Base-by-base conservation (phyloP, 1,139 yeast genomes). In the Yamadazyma triangularis region DNA sequence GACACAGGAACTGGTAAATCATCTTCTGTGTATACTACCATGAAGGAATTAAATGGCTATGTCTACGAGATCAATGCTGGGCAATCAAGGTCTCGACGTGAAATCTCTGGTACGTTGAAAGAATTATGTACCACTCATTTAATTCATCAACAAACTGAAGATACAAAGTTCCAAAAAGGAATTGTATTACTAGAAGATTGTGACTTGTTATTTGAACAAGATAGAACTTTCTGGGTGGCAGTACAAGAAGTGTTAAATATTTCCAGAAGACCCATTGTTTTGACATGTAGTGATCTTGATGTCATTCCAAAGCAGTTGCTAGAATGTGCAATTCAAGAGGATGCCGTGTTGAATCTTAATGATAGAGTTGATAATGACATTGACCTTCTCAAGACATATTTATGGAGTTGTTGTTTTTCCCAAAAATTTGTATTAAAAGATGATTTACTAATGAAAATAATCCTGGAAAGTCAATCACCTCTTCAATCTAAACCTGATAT, bases 101-200 rank as follows among this genome's bases (percentile, higher is more conserved):
- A 85, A 39, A 71, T 89, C 13, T 60, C 68, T 35, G 72, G 77
- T 16, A 72, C 71, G 23, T 62, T 91, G 27, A 80, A 74, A 32
- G 97, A 93, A 45, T 71, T 87, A 34, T 79, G 93, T 35, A 89
- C 95, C 3, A 83, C 95, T 0, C 91, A 87, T 38, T 61, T 84
- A 30, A 91, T 91, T 1, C 87, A 82, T 47, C 62, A 62, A 26
- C 58, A 54, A 31, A 43, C 43, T 14, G 59, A 51, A 22, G 54
- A 51, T 6, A 52, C 57, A 29, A 57, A 60, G 32, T 73, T 70
- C 30, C 79, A 76, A 38, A 71, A 76, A 33, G 88, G 91, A 4
- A 60, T 88, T 7, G 79, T 91, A 3, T 56, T 91, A 23, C 66
- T 91, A 32, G 96, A 89, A 46, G 96, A 91, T 45, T 89, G 85